Evolutionary conservation across 179 eudicot genomes (phyloP), one percentile per base, ranked within the genome.

Genomic region (Carnegiea gigantea): DNA sequence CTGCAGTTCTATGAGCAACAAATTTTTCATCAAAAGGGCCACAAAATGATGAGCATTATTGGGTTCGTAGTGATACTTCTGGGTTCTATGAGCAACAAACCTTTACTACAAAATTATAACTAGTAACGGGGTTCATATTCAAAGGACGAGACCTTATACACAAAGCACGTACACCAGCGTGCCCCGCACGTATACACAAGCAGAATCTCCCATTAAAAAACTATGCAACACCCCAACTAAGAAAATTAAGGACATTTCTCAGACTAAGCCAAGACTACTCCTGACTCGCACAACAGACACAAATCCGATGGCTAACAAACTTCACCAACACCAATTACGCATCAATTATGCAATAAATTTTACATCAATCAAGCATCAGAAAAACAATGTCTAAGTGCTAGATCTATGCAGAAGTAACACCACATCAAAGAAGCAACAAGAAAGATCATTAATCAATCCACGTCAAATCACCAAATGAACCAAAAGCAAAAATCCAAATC

Each of bases 171-270:
- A 48, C 53, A 15, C 9, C 15, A 15, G 62, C 62, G 62, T 57
- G 62, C 62, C 3, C 62, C 7, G 20, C 57, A 51, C 23, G 20
- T 6, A 57, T 14, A 18, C 53, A 48, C 53, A 57, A 57, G 17
- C 68, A n/a, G 68, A 62, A 62, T 62, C n/a, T 24, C 68, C 68
- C 30, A n/a, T 62, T 62, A 62, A 24, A 62, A 62, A 21, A 62
- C 68, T 24, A 62, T 18, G 14, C 4, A 18, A 57, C 62, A 15
- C 5, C 21, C 14, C 62, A 20, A 20, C 57, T 13, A 57, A 18
- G 8, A 57, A 57, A 18, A 57, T 5, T 57, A 3, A 57, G n/a
- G 7, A 57, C 62, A 57, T 51, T 9, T 2, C 62, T 57, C n/a
- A 18, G 62, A 15, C 21, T 9, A 57, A 18, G 62, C 62, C 23